Evolutionary conservation across 2,329 filamentous ascomycete species (phyloP), one percentile per base, ranked within the genome.

Genomic region (Orbilia brochopaga): DNA sequence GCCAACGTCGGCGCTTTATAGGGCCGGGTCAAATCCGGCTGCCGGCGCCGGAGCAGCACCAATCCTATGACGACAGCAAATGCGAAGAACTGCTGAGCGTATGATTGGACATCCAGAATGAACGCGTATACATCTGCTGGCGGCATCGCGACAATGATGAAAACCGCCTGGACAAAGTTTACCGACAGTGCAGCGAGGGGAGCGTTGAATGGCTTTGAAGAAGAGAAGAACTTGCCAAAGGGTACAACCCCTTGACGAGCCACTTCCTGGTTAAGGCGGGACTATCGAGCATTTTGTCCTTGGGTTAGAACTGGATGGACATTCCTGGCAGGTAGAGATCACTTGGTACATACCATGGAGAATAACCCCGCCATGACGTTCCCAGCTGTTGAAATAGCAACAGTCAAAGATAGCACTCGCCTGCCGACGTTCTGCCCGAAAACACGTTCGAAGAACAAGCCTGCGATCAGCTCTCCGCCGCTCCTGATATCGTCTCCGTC

Each of bases 351-450:
- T 51, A 72, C 67, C 27, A 88, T 78, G 0, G 87, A 83, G 77
- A 90, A 91, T 0, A 86, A 86, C 1, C 89, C 87, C 0, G 89
- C 87, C 83, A 91, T 87, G 13, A 91, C 88, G 76, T 91, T 91
- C 0, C 88, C 89, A 1, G 83, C 84, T 0, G 87, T 87, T 0
- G 87, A 89, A 23, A 89, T 79, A 0, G 88, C 88, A 35, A 91
- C 86, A 0, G 86, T 84, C 7, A 89, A 78, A 0, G 87, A 86
- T 1, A 90, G 79, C 1, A 89, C 79, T 0, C 81, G 81, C 35
- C 83, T 82, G 0, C 87, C 88, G 8, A 88, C 75, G 0, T 80
- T 81, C 1, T 81, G 78, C 0, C 88, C 88, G 77, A 90, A 90
- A 0, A 87, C 80, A 6, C 82, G 81, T 73, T 88, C 83, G 74